phyloP scores from a whole-genome alignment of 208 protist genomes.

The Wallacemonas sp. region DNA sequence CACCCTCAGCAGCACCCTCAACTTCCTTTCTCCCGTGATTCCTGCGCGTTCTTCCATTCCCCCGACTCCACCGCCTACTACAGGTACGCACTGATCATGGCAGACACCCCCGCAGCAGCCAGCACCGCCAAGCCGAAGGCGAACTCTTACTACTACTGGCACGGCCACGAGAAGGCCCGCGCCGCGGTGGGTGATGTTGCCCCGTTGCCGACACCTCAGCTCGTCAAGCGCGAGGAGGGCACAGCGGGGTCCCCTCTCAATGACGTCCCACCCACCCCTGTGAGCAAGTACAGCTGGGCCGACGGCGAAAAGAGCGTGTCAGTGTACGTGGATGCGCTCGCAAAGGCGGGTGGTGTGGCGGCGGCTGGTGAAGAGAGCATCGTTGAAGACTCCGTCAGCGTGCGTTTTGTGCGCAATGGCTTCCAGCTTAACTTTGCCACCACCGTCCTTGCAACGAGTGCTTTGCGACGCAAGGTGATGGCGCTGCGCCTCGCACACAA shows the following conservation, averaged over 20 bases:
- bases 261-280: slow-evolving; percentile 9
- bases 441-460: slow-evolving; percentile 14
- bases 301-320: slow-evolving; percentile 63
- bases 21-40: too few species aligned
- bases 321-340: slow-evolving; percentile 61
- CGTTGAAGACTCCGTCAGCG: slow-evolving; percentile 26
- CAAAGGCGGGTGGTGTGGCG: background rate
- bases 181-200: slow-evolving; percentile 81
- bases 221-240: slow-evolving; percentile 53
- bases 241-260: background rate
- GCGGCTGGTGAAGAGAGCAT: slow-evolving; percentile 38
- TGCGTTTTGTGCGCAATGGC: slow-evolving; percentile 31
- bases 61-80: too few species aligned
- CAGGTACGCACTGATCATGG: background rate
- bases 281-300: slow-evolving; percentile 78
- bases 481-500: slow-evolving; percentile 38
- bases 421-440: slow-evolving; percentile 37
- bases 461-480: slow-evolving; percentile 32
- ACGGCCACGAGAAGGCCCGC: slow-evolving; percentile 82
- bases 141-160: slow-evolving; percentile 90
- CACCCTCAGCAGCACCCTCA: too few species aligned
- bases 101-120: slow-evolving; percentile 5
- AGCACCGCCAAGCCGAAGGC: slow-evolving; percentile 43
- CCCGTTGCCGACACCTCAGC: slow-evolving; percentile 60
- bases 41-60: too few species aligned